Evolutionary conservation across 2,329 filamentous ascomycete species (phyloP).

Genomic region (Sporothrix euskadiensis): DNA sequence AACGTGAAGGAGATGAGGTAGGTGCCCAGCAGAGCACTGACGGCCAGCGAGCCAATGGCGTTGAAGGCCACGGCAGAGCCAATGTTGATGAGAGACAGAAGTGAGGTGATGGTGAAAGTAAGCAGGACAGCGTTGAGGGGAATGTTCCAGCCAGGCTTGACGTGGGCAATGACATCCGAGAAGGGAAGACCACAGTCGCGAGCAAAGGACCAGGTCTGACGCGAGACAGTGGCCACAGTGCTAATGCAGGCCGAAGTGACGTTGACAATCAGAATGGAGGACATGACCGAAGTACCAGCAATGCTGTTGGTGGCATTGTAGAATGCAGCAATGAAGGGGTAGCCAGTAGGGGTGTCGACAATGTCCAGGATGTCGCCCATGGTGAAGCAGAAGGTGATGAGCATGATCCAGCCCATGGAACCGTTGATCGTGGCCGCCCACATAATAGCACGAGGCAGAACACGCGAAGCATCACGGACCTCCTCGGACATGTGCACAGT

Average conservation of each 20-base stretch:
- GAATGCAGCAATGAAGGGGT: conserved; percentile 62
- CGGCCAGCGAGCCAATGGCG: conserved; percentile 53
- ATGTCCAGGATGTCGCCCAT: conserved; percentile 37
- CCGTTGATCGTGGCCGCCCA: conserved; percentile 41
- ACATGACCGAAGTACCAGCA: conserved; percentile 53
- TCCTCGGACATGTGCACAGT: conserved; percentile 45
- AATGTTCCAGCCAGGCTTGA: conserved; percentile 39
- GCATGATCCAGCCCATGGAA: conserved; percentile 42
- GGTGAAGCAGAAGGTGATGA: conserved; percentile 43
- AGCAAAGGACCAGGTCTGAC: conserved; percentile 59
- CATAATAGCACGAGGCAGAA: conserved; percentile 44
- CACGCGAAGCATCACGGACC: conserved; percentile 40
- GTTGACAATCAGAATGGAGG: conserved; percentile 51
- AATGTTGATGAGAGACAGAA: conserved; percentile 53
- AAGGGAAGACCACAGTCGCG: conserved; percentile 47
- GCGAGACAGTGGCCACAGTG: conserved; percentile 58
- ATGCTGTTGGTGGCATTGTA: conserved; percentile 51
- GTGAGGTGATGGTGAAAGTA: conserved; percentile 47
- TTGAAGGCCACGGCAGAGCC: conserved; percentile 55
- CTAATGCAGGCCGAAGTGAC: conserved; percentile 52
- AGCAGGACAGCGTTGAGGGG: conserved; percentile 50
- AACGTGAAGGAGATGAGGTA: conserved; percentile 53
- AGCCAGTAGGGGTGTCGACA: conserved; percentile 47
- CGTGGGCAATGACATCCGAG: conserved; percentile 44
- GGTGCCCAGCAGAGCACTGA: conserved; percentile 52